Conservation (phyloP, 2,329 filamentous ascomycete species). For the Neocucurbitaria cava region DNA sequence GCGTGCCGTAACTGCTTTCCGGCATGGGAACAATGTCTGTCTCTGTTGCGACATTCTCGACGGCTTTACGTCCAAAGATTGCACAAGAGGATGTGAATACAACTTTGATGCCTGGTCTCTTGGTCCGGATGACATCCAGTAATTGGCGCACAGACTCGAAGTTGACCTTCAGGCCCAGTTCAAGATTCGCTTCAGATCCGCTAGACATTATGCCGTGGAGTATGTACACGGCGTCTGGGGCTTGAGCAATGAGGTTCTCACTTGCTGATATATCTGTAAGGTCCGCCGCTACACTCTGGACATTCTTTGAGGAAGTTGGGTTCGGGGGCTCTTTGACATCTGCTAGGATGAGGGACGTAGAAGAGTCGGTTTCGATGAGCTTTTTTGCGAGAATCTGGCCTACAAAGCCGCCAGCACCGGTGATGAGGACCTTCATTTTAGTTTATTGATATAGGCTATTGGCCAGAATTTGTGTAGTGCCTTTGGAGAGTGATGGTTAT, state of each 20-base stretch:
- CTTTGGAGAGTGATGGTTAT: neutral
- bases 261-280: slow-evolving; percentile 51
- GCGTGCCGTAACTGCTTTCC: slow-evolving; percentile 67
- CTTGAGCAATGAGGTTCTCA: slow-evolving; percentile 31
- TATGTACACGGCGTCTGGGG: slow-evolving; percentile 57
- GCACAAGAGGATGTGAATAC: slow-evolving; percentile 69
- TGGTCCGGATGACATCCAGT: slow-evolving; percentile 60
- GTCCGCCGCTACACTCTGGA: slow-evolving; percentile 60
- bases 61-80: slow-evolving; percentile 67
- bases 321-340: slow-evolving; percentile 61
- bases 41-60: slow-evolving; percentile 46
- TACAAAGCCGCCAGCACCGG: slow-evolving; percentile 69
- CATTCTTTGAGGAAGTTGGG: slow-evolving; percentile 59
- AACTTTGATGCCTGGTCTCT: slow-evolving; percentile 62
- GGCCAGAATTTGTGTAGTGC: neutral
- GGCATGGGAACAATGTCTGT: slow-evolving; percentile 64
- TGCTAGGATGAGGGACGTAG: slow-evolving; percentile 61
- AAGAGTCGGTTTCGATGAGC: slow-evolving; percentile 57
- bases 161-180: slow-evolving; percentile 66
- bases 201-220: slow-evolving; percentile 74
- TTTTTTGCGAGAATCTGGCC: slow-evolving; percentile 66
- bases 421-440: slow-evolving; percentile 62
- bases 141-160: slow-evolving; percentile 65
- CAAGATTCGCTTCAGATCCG: slow-evolving; percentile 67
- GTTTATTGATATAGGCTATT: neutral